phyloP scores from a whole-genome alignment of 169 alveolate species.

The Plasmodium gonderi region DNA sequence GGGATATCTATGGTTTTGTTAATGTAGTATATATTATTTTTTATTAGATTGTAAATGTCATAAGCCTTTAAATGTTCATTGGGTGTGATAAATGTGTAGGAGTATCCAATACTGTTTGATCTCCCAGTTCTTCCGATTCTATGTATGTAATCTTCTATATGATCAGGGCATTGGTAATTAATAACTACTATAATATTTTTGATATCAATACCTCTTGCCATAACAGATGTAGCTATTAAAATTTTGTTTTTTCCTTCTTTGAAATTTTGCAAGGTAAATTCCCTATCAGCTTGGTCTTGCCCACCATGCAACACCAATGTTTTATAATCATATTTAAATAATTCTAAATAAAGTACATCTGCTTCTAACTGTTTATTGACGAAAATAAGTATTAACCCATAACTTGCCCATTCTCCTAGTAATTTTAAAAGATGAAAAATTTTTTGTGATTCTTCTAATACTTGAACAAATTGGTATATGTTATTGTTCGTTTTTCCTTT shows the following conservation, averaged over 20 bases:
- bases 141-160: slow-evolving; percentile 99
- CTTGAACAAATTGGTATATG: slow-evolving; percentile 95
- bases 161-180: slow-evolving; percentile 98
- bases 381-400: slow-evolving; percentile 96
- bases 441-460: slow-evolving; percentile 90
- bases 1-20: slow-evolving; percentile 79
- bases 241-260: slow-evolving; percentile 87
- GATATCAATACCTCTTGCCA: slow-evolving; percentile 99
- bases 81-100: slow-evolving; percentile 95
- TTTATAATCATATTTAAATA: slow-evolving; percentile 90
- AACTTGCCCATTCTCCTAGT: slow-evolving; percentile 96
- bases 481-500: slow-evolving; percentile 93
- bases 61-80: slow-evolving; percentile 95
- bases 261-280: slow-evolving; percentile 93
- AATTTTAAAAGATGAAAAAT: slow-evolving; percentile 93
- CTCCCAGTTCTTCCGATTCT: slow-evolving; percentile 99
- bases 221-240: slow-evolving; percentile 98
- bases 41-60: slow-evolving; percentile 94
- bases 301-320: slow-evolving; percentile 97
- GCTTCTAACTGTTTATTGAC: slow-evolving; percentile 97
- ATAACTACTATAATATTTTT: slow-evolving; percentile 95
- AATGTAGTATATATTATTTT: slow-evolving; percentile 48
- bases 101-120: slow-evolving; percentile 98
- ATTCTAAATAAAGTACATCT: slow-evolving; percentile 92
- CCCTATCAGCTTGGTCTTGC: slow-evolving; percentile 98